Percentiles rank a stretch among this genome's conserved stretches.
Evolutionary conservation across 371 early-diverging fungal species (phyloP).

Genomic region (Rhizopus delemar): DNA sequence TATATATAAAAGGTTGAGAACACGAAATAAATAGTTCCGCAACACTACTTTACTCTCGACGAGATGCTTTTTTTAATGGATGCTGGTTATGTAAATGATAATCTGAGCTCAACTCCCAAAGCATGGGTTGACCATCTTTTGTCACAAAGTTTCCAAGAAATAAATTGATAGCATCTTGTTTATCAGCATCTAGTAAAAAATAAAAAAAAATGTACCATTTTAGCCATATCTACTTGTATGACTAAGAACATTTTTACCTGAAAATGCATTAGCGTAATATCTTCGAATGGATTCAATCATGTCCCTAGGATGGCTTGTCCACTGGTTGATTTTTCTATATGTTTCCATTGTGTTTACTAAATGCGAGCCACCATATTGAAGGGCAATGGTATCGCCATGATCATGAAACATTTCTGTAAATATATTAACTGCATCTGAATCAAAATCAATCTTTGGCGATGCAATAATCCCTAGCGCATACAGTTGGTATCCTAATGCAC

Average conservation of each 20-base stretch:
- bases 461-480: conserved; percentile 85
- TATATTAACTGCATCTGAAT: conserved; percentile 89
- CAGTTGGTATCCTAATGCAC: conserved; percentile 90
- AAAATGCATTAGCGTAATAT: conserved; percentile 93
- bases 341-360: conserved; percentile 97
- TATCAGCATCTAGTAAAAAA: conserved; percentile 80
- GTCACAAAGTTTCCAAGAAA: conserved; percentile 83
- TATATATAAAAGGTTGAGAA: not conserved
- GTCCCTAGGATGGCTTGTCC: conserved; percentile 94
- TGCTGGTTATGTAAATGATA: conserved; percentile 78
- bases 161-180: conserved; percentile 93
- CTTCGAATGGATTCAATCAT: conserved; percentile 92
- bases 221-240: conserved; percentile 6
- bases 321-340: conserved; percentile 90
- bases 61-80: conserved; percentile 49
- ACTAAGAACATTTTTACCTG: conserved; percentile 46
- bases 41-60: conserved; percentile 46
- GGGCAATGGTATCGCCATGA: conserved; percentile 97
- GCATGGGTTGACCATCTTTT: conserved; percentile 56
- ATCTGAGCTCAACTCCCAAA: conserved; percentile 88
- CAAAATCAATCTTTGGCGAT: conserved; percentile 82
- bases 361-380: conserved; percentile 99
- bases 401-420: conserved; percentile 98
- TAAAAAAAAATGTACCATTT: not conserved
- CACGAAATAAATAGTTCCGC: not conserved